Base-by-base conservation (phyloP, 108 stramenopile genomes). In the Ochromonas danica region DNA sequence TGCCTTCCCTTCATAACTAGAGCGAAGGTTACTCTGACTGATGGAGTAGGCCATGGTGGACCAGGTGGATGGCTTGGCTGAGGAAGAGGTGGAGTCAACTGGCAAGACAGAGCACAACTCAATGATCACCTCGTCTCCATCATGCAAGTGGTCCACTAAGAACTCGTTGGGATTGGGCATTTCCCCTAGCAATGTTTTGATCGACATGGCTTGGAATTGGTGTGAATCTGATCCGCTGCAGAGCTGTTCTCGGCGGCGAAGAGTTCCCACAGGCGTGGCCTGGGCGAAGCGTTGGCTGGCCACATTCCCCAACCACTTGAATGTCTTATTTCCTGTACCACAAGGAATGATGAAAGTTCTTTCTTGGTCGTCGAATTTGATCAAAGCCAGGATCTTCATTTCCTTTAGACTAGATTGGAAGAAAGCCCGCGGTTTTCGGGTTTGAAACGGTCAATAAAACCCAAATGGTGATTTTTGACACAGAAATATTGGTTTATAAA, bases 241-340 rank as follows among this genome's bases (percentile, higher is more conserved):
- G 31, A 67, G 10, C 3, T 67, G 6, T 10, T 67, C 63, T 67
- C 63, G 3, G 17, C 63, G 3, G 3, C 63, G 17, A 10, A 67
- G 6, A 6, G 63, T 10, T 33, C 63, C 63, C 3, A 14, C 25
- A 6, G 63, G 63, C 30, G 63, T 25, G 6, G 63, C 27, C 3
- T 35, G 17, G 31, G 63, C 3, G 25, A 35, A 67, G 3, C 31
- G 63, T 36, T 67, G 63, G 25, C 30, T 31, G 31, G 35, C 35
- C 25, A 25, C 63, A 67, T 31, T 67, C 6, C 63, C 63, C 25
- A 67, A 36, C 63, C 63, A 67, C 31, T 67, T 67, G 63, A 67
- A 67, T 3, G 63, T 67, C 25, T 67, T 67, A 36, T 67, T 25
- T 35, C 63, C 63, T 35, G 27, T 33, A 10, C 63, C 63, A 67